Evolutionary conservation across 768 basidiomycete genomes (phyloP), one percentile per base, ranked within the genome.

Genomic region (Trametes cubensis): DNA sequence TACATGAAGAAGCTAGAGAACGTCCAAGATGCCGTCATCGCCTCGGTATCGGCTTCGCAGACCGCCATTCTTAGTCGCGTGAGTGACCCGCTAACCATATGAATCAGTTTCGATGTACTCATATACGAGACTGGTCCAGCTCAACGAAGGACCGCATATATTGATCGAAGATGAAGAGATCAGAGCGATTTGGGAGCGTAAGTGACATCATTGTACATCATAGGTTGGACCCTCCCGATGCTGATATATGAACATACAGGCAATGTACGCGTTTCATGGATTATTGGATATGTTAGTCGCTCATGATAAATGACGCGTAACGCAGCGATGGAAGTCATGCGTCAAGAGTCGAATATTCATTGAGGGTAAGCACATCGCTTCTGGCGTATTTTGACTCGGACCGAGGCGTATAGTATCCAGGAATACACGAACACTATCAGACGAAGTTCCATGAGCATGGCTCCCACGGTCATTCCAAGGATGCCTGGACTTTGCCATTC

Each of bases 401-500:
- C 44, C 40, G 20, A 25, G 28, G 28, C 20, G 8, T 7, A 15
- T 4, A 26, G 28, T 21, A 6, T 20, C 7, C 20, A 54, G 57
- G 46, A 2, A 23, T 63, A 6, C 57, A 49, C 15, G 46, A 58
- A 11, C 47, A 58, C n/a, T 49, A 58, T 23, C 57, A 55, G 10
- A 13, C 40, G 20, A 23, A 41, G 13, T 58, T 55, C 25, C 58
- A 45, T 17, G 26, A 39, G 7, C 46, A 49, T 4, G 18, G 21
- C 25, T 21, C 53, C 18, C 28, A 38, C 20, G 58, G 4, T 18
- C 15, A 10, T 11, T 48, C 50, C 17, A 20, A 55, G 14, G 62
- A 63, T 50, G 47, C 57, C 20, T 63, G 62, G 62, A 63, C 62
- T 13, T 18, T 63, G 3, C 38, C 20, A 2, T 52, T 63, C 26